These are phyloP conservation scores for Sporothrix pseudoabietina DNA, from an alignment of 2,329 filamentous ascomycete genomes.

Conservation along the genomic window DNA sequence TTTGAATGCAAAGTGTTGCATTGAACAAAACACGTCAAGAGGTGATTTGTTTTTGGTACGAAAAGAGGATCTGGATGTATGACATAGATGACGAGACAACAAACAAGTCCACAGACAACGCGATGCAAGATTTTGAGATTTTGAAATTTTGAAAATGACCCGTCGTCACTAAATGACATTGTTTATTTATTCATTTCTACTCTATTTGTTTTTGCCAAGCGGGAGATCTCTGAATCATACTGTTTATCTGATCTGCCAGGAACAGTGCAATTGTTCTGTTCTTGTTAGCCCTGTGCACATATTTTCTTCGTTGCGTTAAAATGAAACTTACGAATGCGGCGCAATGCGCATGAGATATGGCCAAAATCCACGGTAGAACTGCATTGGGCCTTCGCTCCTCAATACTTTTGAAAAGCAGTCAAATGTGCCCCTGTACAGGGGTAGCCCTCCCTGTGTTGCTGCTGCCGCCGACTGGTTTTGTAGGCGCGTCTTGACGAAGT, in stretches of 20 bases:
- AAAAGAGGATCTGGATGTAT: not conserved
- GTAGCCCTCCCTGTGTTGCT: conserved; percentile 65
- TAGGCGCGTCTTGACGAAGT: conserved; percentile 96
- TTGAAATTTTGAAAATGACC: no score
- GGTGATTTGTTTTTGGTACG: not conserved
- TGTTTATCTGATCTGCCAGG: conserved; percentile 11
- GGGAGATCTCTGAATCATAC: not conserved
- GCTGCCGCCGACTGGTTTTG: conserved; percentile 80
- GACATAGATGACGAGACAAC: not conserved
- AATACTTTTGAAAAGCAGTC: conserved; percentile 92
- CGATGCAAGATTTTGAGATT: no score
- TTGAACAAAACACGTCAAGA: not conserved
- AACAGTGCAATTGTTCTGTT: conserved; percentile 9
- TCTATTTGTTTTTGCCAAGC: not conserved
- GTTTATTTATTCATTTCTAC: not conserved
- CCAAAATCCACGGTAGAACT: conserved; percentile 94
- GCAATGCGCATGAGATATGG: conserved; percentile 96
- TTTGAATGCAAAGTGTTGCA: not conserved
- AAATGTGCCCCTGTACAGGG: conserved; percentile 83
- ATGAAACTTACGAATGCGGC: conserved; percentile 81
- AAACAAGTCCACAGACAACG: no score
- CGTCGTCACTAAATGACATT: not conserved
- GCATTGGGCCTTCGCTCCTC: conserved; percentile 78
- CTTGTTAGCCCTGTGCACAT: not conserved
- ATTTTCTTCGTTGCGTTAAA: not conserved